These are phyloP conservation scores for Colletotrichum sp. DNA, from an alignment of 2,329 filamentous ascomycete genomes.

Conservation along the genomic window DNA sequence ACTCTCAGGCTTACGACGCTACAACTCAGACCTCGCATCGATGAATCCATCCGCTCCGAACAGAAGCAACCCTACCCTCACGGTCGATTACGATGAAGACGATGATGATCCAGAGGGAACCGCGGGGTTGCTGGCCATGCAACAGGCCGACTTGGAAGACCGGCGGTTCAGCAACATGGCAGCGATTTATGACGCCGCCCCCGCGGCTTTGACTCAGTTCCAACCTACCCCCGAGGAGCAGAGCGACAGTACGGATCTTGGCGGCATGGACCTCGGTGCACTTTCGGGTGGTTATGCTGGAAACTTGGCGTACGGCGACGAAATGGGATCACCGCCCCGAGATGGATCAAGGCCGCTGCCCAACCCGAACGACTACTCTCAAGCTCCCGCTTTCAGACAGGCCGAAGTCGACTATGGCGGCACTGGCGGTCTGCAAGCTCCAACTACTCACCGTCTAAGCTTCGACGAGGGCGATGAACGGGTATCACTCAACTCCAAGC, in stretches of 20 bases:
- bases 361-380: slow-evolving; percentile 41
- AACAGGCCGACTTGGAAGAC: slow-evolving; percentile 81
- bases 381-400: slow-evolving; percentile 52
- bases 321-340: slow-evolving; percentile 39
- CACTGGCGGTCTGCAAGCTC: slow-evolving; percentile 86
- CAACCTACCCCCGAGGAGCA: slow-evolving; percentile 56
- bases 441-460: slow-evolving; percentile 75
- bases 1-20: slow-evolving; percentile 50
- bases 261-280: slow-evolving; percentile 72
- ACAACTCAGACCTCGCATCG: slow-evolving; percentile 51
- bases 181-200: slow-evolving; percentile 54
- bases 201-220: slow-evolving; percentile 36
- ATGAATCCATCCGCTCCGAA: slow-evolving; percentile 45
- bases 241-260: slow-evolving; percentile 76
- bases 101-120: slow-evolving; percentile 90
- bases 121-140: slow-evolving; percentile 83
- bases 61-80: slow-evolving; percentile 38
- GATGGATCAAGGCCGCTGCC: slow-evolving; percentile 55
- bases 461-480: slow-evolving; percentile 93
- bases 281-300: slow-evolving; percentile 75
- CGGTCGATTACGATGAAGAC: slow-evolving; percentile 57
- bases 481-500: slow-evolving; percentile 59
- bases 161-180: slow-evolving; percentile 59
- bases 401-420: slow-evolving; percentile 86
- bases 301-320: slow-evolving; percentile 54